phyloP scores from a whole-genome alignment of 2,329 filamentous ascomycete species.

The Alternaria brassicicola region DNA sequence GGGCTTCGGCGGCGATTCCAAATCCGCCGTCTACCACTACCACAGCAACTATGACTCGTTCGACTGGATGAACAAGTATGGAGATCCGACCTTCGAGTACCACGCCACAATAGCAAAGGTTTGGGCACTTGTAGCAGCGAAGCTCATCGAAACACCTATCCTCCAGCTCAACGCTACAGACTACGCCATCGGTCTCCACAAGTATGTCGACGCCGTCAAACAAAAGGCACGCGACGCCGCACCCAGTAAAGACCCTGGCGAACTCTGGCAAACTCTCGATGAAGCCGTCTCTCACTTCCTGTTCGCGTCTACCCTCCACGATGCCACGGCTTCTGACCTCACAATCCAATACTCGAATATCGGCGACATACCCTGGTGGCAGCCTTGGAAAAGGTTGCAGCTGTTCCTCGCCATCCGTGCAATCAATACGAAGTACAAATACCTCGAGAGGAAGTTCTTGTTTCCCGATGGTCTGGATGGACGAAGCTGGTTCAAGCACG shows the following conservation, averaged over 20 bases:
- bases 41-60: conserved; percentile 86
- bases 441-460: conserved; percentile 79
- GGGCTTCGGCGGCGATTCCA: conserved; percentile 49
- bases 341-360: conserved; percentile 53
- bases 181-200: conserved; percentile 51
- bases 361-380: conserved; percentile 75
- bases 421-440: conserved; percentile 83
- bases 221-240: conserved; percentile 32
- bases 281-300: conserved; percentile 57
- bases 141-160: conserved; percentile 55
- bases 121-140: conserved; percentile 54
- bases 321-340: conserved; percentile 57
- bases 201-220: conserved; percentile 53
- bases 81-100: conserved; percentile 68
- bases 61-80: conserved; percentile 81
- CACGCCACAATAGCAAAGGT: conserved; percentile 59
- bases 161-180: conserved; percentile 56
- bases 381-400: conserved; percentile 70
- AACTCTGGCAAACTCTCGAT: conserved; percentile 56
- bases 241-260: conserved; percentile 22
- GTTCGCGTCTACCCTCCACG: conserved; percentile 57
- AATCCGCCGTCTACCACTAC: conserved; percentile 70
- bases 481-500: conserved; percentile 89
- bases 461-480: conserved; percentile 77
- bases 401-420: conserved; percentile 67